Conservation (phyloP, 1,139 yeast genomes). For the Yamadazyma songkhlaensis region DNA sequence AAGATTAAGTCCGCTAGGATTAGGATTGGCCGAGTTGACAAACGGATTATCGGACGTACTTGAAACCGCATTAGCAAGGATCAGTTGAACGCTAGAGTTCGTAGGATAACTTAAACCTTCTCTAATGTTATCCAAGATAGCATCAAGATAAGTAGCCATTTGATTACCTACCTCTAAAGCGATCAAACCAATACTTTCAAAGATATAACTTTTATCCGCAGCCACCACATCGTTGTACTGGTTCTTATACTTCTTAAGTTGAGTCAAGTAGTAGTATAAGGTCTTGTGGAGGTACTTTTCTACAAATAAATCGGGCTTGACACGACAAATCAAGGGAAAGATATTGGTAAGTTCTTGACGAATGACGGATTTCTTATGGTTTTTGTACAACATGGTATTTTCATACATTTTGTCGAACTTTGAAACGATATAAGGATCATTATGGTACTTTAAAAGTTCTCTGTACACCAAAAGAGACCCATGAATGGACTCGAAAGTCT, state of each 20-base stretch:
- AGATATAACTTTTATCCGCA: conserved; percentile 70
- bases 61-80: conserved; percentile 41
- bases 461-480: conserved; percentile 83
- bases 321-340: conserved; percentile 78
- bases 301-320: conserved; percentile 74
- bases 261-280: conserved; percentile 72
- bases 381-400: conserved; percentile 69
- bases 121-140: conserved; percentile 76
- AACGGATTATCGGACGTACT: conserved; percentile 18
- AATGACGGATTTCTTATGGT: conserved; percentile 71
- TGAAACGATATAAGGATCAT: conserved; percentile 43
- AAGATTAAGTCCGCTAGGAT: conserved; percentile 19
- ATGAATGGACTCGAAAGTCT: conserved; percentile 69
- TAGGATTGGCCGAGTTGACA: conserved; percentile 10
- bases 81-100: conserved; percentile 40
- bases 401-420: conserved; percentile 79
- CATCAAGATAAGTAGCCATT: conserved; percentile 85
- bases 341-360: conserved; percentile 81
- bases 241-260: conserved; percentile 64
- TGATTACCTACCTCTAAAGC: conserved; percentile 82
- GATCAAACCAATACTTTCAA: conserved; percentile 82
- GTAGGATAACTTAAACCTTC: conserved; percentile 65
- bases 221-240: conserved; percentile 40
- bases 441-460: conserved; percentile 72
- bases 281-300: conserved; percentile 80